A percentile compares a stretch with the other conserved stretches of the same genome.
phyloP scores from a whole-genome alignment of 2,329 filamentous ascomycete genomes.

The Aureobasidium sp. region DNA sequence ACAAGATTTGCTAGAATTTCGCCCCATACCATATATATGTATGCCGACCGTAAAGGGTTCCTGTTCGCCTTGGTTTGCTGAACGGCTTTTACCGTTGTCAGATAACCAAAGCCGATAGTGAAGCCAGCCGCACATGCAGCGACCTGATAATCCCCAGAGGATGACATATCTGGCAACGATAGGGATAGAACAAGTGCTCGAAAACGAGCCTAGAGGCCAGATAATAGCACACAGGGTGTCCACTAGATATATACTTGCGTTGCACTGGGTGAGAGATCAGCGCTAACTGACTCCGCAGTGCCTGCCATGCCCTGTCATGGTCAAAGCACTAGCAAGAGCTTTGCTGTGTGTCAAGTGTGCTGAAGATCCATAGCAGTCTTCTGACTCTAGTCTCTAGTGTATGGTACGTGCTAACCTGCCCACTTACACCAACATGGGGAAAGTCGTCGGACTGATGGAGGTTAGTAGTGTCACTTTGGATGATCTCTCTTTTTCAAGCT shows the following conservation, averaged over 20 bases:
- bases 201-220: neutral
- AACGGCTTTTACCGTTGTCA: conserved; percentile 33
- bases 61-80: conserved; percentile 27
- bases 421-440: neutral
- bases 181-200: neutral
- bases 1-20: conserved; percentile 34
- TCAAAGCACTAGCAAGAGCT: neutral
- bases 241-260: neutral
- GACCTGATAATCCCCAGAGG: conserved; percentile 14
- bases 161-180: neutral
- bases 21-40: conserved; percentile 43
- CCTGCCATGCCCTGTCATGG: neutral
- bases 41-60: neutral
- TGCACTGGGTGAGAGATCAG: neutral
- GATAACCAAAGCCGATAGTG: conserved; percentile 36
- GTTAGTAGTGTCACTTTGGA: neutral
- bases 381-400: neutral
- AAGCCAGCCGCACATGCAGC: conserved; percentile 27
- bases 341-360: neutral
- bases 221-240: neutral
- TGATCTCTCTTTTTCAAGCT: neutral
- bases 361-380: neutral
- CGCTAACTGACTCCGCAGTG: neutral
- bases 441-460: neutral
- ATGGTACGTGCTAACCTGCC: neutral